Conservation (phyloP, 352 stramenopile species). For the Globisporangium apiculatum region DNA sequence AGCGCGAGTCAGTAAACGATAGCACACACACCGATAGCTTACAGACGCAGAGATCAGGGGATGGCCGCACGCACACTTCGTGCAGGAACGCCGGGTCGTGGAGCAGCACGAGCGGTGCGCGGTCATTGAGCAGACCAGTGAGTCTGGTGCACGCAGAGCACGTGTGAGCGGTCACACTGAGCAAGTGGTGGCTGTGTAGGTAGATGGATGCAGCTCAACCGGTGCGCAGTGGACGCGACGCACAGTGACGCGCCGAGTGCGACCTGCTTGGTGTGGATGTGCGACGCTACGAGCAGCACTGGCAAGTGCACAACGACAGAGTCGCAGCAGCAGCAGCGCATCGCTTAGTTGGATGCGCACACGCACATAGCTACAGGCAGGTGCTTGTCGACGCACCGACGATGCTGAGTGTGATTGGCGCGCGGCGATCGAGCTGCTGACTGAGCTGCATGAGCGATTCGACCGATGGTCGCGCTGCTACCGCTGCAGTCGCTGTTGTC, state of each 20-base stretch:
- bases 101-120: conserved; percentile 1
- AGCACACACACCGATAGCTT: too few relatives aligned
- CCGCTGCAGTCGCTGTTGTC: too few relatives aligned
- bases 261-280: conserved; percentile 12
- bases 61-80: conserved; percentile 6
- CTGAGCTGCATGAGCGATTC: conserved; percentile 10
- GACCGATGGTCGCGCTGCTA: conserved; percentile 2
- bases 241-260: conserved; percentile 5
- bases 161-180: too few relatives aligned
- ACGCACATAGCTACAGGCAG: neutral
- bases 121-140: neutral
- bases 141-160: neutral
- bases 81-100: conserved; percentile 9
- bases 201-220: neutral
- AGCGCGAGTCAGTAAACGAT: neutral
- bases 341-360: neutral
- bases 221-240: neutral
- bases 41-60: neutral
- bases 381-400: conserved; percentile 2
- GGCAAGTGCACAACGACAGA: neutral
- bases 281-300: conserved; percentile 10
- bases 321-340: too few relatives aligned
- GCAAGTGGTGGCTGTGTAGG: neutral
- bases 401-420: conserved; percentile 9
- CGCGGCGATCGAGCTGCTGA: conserved; percentile 8